These are phyloP conservation scores for Scheffersomyces amazonensis DNA, from an alignment of 805 yeast genomes.

Conservation along the genomic window DNA sequence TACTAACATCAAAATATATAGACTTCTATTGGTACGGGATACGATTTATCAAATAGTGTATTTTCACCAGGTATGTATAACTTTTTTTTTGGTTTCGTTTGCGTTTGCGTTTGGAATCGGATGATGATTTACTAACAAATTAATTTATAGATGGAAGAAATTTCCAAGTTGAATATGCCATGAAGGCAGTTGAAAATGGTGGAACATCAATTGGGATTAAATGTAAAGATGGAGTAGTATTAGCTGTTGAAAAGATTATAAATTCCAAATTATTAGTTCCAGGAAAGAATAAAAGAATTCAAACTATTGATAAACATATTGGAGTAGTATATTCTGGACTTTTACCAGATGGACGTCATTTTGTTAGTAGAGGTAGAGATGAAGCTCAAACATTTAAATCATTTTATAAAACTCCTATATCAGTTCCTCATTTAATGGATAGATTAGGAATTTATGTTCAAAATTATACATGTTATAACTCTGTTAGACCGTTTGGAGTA, in stretches of 20 bases:
- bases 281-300: slow-evolving; percentile 84
- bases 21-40: slow-evolving; percentile 99
- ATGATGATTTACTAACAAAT: slow-evolving; percentile 34
- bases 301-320: slow-evolving; percentile 87
- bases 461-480: slow-evolving; percentile 91
- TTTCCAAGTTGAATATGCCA: slow-evolving; percentile 97
- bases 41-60: slow-evolving; percentile 95
- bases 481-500: slow-evolving; percentile 97
- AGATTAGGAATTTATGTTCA: slow-evolving; percentile 90
- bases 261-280: slow-evolving; percentile 86
- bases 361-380: slow-evolving; percentile 88
- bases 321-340: slow-evolving; percentile 96
- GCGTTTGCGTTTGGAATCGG: too few relatives aligned
- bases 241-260: slow-evolving; percentile 94
- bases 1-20: slow-evolving; percentile 6
- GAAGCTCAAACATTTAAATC: slow-evolving; percentile 81
- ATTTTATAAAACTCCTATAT: slow-evolving; percentile 70
- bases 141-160: slow-evolving; percentile 79
- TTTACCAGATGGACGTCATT: slow-evolving; percentile 94
- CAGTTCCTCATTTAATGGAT: slow-evolving; percentile 79
- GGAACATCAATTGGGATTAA: slow-evolving; percentile 93
- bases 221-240: slow-evolving; percentile 90
- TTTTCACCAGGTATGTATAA: slow-evolving; percentile 66
- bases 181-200: slow-evolving; percentile 96
- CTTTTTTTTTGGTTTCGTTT: background rate